Base-by-base conservation (phyloP, 2,329 filamentous ascomycete species). In the Chrysoporthe puriensis region DNA sequence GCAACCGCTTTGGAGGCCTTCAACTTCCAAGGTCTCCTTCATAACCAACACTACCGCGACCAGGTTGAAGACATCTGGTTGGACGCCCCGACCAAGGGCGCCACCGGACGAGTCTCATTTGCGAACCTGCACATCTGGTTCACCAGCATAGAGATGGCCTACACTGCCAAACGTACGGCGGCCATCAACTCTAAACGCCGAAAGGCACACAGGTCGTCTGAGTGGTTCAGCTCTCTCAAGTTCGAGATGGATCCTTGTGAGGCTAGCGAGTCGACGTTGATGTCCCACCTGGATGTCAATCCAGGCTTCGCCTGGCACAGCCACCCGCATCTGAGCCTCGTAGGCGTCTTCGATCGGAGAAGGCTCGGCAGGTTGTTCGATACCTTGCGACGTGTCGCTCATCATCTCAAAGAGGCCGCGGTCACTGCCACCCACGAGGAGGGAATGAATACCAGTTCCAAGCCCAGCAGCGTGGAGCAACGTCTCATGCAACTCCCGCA, bases 31-130 rank as follows among this genome's bases (percentile, higher is more conserved):
- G 9, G 1, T 7, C 62, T 14, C 40, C 62, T 63, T 26, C 50
- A 9, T 0, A 50, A 36, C 1, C 61, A 63, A 3, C 68, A 69
- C n/a, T 60, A 67, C 18, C 21, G 43, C 3, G 43, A 64, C 5
- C 68, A 69, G 26, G 18, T 69, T 2, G 68, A 69, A 32, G 65
- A 52, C 1, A 54, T 69, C 48, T 69, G 68, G 68, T 43, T 69
- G 11, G 68, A 69, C 4, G 5, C 18, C 7, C 61, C 57, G 0
- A 3, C 21, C 0, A n/a, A 44, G 6, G 56, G 61, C 2, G 5
- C 7, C 7, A 14, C 32, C 2, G 68, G 43, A 1, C 18, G 34
- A 0, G 42, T 61, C 3, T 14, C 21, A 9, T 50, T 14, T 3
- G 65, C 44, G 2, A 43, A 18, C 14, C 62, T 69, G 1, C 68